Evolutionary conservation across 106 monocot species (phyloP), one percentile per base, ranked within the genome.

Genomic region (Platanthera zijinensis): DNA sequence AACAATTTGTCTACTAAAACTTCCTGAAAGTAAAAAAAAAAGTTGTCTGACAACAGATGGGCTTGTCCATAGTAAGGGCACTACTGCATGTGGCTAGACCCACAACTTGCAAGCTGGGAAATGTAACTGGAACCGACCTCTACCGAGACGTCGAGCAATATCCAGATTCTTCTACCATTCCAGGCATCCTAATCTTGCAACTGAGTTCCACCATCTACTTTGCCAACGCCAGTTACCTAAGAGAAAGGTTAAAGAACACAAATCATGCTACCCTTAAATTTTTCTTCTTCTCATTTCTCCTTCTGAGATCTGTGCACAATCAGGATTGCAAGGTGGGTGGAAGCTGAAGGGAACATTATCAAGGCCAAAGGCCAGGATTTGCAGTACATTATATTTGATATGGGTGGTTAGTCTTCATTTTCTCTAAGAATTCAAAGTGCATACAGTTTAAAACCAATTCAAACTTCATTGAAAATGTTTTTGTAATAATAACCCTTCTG

Each of bases 71-170:
- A 62, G 11, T 93, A 19, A 85, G 90, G 76, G 88, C 90, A 52
- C 80, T 96, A 47, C 28, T 93, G 39, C 78, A 87, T 49, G 75
- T 96, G 13, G 92, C 96, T 5, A 90, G 96, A 78, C 96, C 96
- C 17, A 52, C 11, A 7, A 85, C 90, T 50, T 87, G 87, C 75
- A 90, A 90, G 77, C 80, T 96, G 18, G 90, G 85, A 53, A 87
- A 70, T 19, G 15, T 89, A 49, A 48, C 28, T 7, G 85, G 84
- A 48, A 77, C 84, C 0, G 68, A 77, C 0, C 64, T 83, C 0
- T 96, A 84, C 64, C 78, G 87, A 0, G 96, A 96, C 51, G 7
- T 82, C 2, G 84, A 87, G 78, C 93, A 93, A 9, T 96, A 96
- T 69, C 79, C 89, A 8, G 77, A 84, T 57, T 71, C 82, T 3